Percentiles rank a stretch among this genome's conserved stretches.
phyloP scores from a whole-genome alignment of 139 green algal species.

The Yamagishiella unicocca region DNA sequence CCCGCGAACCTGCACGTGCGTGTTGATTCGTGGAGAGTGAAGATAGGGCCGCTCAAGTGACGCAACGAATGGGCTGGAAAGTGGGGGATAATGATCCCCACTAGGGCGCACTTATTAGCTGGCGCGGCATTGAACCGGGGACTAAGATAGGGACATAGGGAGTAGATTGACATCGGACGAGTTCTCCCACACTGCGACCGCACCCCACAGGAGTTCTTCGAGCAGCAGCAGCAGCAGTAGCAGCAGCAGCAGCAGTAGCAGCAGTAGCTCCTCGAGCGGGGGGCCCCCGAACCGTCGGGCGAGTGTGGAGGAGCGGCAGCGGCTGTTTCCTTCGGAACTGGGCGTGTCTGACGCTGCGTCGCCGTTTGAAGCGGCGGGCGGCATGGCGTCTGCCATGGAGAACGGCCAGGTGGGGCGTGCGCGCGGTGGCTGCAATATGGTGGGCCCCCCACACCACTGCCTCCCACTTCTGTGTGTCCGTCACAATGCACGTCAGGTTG shows the following conservation, averaged over 20 bases:
- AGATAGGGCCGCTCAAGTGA: not conserved
- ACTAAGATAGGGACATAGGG: too few relatives aligned
- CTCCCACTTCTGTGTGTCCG: not conserved
- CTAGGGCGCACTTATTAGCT: not conserved
- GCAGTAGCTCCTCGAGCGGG: not conserved
- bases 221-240: slow-evolving; percentile 27
- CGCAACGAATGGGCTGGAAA: not conserved
- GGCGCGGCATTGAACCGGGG: too few relatives aligned
- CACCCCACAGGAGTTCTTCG: slow-evolving; percentile 14
- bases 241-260: not conserved
- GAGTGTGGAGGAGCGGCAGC: slow-evolving; percentile 35
- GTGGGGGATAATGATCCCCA: not conserved
- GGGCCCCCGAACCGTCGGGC: not conserved
- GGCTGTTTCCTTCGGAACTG: not conserved
- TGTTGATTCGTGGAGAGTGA: not conserved
- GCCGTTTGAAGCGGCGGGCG: not conserved
- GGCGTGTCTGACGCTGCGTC: not conserved
- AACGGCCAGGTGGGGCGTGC: not conserved
- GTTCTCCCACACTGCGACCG: not conserved
- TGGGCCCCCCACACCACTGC: not conserved
- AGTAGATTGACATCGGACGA: too few relatives aligned
- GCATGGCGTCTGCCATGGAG: slow-evolving; percentile 5
- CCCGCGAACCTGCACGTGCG: not conserved
- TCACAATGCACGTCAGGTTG: too few relatives aligned
- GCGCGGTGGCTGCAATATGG: not conserved